phyloP scores from a whole-genome alignment of 441 rosid genomes.

The Mallotus repandus region DNA sequence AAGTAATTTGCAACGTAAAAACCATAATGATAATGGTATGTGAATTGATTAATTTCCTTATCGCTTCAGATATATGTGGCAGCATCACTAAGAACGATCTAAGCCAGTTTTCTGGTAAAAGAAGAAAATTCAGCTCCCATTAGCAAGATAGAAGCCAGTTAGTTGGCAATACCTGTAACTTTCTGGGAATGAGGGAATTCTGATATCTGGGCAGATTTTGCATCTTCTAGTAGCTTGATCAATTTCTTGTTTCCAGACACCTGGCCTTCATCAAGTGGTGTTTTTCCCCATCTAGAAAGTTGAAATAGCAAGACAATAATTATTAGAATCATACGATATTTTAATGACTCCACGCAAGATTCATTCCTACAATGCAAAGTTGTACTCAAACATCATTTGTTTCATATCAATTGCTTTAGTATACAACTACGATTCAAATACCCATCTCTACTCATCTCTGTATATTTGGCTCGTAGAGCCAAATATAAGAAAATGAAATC shows the following conservation, averaged over 20 bases:
- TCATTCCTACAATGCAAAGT: not conserved
- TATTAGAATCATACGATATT: not conserved
- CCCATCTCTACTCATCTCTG: not conserved
- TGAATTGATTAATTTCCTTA: not conserved
- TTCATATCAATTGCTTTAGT: not conserved
- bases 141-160: not conserved
- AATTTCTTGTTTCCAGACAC: constrained; percentile 78
- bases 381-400: not conserved
- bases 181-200: constrained; percentile 37
- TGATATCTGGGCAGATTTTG: constrained; percentile 47
- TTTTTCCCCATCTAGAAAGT: constrained; percentile 74
- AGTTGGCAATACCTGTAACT: constrained; percentile 47
- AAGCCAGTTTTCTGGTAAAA: not conserved
- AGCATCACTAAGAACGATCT: not conserved
- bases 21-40: not conserved
- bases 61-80: not conserved
- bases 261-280: constrained; percentile 72
- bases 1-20: not conserved
- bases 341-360: not conserved
- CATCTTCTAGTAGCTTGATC: constrained; percentile 71
- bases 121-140: not conserved
- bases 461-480: not conserved
- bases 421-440: not conserved
- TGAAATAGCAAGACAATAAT: not conserved
- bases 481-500: not conserved